These are phyloP conservation scores for Penicillium sp. DNA, from an alignment of 2,329 filamentous ascomycete genomes.

Conservation along the genomic window DNA sequence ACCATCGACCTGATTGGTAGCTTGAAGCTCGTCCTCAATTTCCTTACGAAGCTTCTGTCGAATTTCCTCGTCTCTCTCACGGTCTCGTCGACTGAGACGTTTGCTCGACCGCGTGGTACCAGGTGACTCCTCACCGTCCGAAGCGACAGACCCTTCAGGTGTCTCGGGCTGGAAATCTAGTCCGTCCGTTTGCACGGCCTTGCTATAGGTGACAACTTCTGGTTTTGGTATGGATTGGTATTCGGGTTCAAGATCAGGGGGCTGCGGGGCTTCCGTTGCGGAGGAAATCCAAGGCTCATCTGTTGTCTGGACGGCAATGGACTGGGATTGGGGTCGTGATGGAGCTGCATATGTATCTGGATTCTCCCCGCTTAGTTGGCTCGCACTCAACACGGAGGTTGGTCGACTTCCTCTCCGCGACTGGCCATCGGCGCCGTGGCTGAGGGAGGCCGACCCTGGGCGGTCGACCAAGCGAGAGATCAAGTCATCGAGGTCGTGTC, in stretches of 20 bases:
- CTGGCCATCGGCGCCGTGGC: slow-evolving; percentile 41
- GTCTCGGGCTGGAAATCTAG: slow-evolving; percentile 52
- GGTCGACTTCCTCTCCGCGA: slow-evolving; percentile 59
- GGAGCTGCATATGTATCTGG: slow-evolving; percentile 33
- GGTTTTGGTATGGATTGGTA: slow-evolving; percentile 39
- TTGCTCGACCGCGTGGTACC: slow-evolving; percentile 54
- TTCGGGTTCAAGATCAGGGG: slow-evolving; percentile 24
- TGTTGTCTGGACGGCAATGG: slow-evolving; percentile 57
- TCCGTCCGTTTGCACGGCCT: slow-evolving; percentile 81
- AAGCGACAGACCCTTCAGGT: slow-evolving; percentile 49
- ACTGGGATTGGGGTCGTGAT: slow-evolving; percentile 36
- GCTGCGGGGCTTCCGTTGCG: slow-evolving; percentile 64
- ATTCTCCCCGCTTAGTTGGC: slow-evolving; percentile 67
- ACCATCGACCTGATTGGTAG: slow-evolving; percentile 46
- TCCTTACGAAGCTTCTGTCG: slow-evolving; percentile 74
- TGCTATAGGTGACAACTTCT: slow-evolving; percentile 93
- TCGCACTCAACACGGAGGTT: slow-evolving; percentile 74
- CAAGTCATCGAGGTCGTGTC: slow-evolving; percentile 71
- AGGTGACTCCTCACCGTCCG: slow-evolving; percentile 54
- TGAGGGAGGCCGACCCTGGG: slow-evolving; percentile 57
- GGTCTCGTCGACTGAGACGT: slow-evolving; percentile 66
- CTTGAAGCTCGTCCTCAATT: slow-evolving; percentile 83
- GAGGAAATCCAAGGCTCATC: slow-evolving; percentile 61
- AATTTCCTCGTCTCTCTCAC: slow-evolving; percentile 80
- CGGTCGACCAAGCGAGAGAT: slow-evolving; percentile 78